Evolutionary conservation across 257 asterid genomes (phyloP).

Genomic region (Solanum tarapatanum): DNA sequence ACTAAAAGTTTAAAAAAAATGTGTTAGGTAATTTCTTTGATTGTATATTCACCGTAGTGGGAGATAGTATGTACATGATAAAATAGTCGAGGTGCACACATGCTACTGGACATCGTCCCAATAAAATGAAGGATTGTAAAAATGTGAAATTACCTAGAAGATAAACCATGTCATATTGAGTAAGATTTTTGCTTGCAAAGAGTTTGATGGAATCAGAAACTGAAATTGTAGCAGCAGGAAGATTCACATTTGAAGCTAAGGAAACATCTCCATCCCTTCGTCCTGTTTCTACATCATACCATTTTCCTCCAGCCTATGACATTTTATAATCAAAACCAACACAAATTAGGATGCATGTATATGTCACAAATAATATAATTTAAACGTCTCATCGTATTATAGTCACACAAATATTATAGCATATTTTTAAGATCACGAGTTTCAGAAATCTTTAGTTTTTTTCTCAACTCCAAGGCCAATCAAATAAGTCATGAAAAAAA

Average conservation of each 20-base stretch:
- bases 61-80: not conserved
- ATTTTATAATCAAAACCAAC: not conserved
- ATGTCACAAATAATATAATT: too few species aligned
- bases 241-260: slow-evolving; percentile 26
- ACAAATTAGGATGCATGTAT: too few species aligned
- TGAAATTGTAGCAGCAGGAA: slow-evolving; percentile 39
- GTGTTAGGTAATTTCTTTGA: too few species aligned
- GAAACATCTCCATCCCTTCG: slow-evolving; percentile 39
- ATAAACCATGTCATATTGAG: slow-evolving; percentile 32
- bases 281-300: slow-evolving; percentile 39
- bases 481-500: too few species aligned
- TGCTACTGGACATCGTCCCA: not conserved
- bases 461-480: too few species aligned
- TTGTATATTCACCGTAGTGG: too few species aligned
- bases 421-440: not conserved
- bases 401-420: too few species aligned
- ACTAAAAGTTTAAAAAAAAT: too few species aligned
- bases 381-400: too few species aligned
- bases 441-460: accelerated
- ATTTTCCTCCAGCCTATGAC: slow-evolving; percentile 34
- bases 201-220: slow-evolving; percentile 20
- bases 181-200: slow-evolving; percentile 30
- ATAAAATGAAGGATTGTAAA: too few species aligned
- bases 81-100: not conserved
- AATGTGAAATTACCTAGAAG: slow-evolving; percentile 32